Evolutionary conservation across 495 filamentous ascomycete species (phyloP).

Genomic region (Chaetomium tenue): DNA sequence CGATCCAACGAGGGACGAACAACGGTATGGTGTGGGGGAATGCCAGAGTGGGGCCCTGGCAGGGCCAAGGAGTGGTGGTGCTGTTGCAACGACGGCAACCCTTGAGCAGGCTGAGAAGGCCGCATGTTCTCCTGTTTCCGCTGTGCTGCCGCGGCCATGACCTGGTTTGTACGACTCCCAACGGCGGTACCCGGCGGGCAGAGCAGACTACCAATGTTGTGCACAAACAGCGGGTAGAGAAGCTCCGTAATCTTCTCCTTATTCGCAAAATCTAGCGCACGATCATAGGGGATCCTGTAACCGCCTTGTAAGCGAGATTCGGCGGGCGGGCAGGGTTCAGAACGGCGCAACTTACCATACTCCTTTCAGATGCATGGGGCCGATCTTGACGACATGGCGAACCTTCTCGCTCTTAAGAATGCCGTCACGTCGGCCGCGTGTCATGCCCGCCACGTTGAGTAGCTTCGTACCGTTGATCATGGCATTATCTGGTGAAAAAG

Average conservation of each 20-base stretch:
- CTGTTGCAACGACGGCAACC: slow-evolving; percentile 68
- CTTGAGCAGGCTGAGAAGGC: slow-evolving; percentile 36
- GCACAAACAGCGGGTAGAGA: slow-evolving; percentile 93
- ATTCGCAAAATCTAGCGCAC: slow-evolving; percentile 95
- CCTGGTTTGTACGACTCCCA: slow-evolving; percentile 68
- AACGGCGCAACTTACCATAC: slow-evolving; percentile 73
- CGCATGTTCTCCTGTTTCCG: slow-evolving; percentile 63
- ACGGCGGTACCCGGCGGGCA: slow-evolving; percentile 87
- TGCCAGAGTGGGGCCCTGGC: slow-evolving; percentile 64
- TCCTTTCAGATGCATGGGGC: slow-evolving; percentile 97
- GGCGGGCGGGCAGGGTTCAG: background rate
- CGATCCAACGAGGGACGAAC: slow-evolving; percentile 73
- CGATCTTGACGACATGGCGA: slow-evolving; percentile 96
- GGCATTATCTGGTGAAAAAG: slow-evolving; percentile 70
- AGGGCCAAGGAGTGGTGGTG: slow-evolving; percentile 79
- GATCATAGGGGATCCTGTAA: slow-evolving; percentile 91
- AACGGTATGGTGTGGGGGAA: slow-evolving; percentile 60
- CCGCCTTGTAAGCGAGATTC: slow-evolving; percentile 15
- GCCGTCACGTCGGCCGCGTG: slow-evolving; percentile 88
- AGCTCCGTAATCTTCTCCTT: slow-evolving; percentile 98
- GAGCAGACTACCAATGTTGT: slow-evolving; percentile 91
- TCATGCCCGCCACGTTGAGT: slow-evolving; percentile 97
- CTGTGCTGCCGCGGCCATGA: slow-evolving; percentile 69
- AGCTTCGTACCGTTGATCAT: slow-evolving; percentile 99
- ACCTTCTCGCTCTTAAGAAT: slow-evolving; percentile 98